Evolutionary conservation across 805 yeast species (phyloP).

Genomic region (Kluyveromyces dobzhanskii): DNA sequence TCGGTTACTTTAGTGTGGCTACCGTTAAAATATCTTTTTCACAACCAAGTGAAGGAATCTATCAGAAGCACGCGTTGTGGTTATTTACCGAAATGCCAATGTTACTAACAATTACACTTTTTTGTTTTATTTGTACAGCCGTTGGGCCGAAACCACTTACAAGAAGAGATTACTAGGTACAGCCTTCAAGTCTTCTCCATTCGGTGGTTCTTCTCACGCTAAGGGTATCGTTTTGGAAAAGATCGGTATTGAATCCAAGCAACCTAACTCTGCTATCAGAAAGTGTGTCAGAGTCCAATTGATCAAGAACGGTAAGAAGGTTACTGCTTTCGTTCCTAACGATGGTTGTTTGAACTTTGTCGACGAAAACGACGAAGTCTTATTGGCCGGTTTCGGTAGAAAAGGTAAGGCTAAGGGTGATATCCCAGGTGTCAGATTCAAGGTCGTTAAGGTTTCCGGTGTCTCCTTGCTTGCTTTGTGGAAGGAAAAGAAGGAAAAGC

Average conservation of each 20-base stretch:
- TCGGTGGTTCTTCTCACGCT: conserved; percentile 99
- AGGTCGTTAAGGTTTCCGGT: conserved; percentile 99
- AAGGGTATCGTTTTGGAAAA: conserved; percentile 99
- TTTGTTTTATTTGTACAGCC: conserved; percentile 37
- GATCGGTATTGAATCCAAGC: conserved; percentile 99
- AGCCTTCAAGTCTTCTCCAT: conserved; percentile 99
- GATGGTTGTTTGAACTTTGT: conserved; percentile 99
- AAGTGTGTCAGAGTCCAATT: conserved; percentile 99
- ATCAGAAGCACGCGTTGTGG: too few relatives aligned
- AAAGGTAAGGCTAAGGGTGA: conserved; percentile 99
- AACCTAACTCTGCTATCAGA: conserved; percentile 99
- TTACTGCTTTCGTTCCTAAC: conserved; percentile 99
- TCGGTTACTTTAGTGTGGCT: too few relatives aligned
- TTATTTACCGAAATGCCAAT: not conserved
- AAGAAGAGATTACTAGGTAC: conserved; percentile 99
- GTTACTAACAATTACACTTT: not conserved
- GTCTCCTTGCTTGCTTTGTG: conserved; percentile 98
- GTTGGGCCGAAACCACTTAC: conserved; percentile 99
- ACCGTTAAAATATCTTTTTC: too few relatives aligned
- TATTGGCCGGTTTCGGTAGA: conserved; percentile 99
- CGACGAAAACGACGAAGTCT: conserved; percentile 99
- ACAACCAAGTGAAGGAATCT: too few relatives aligned
- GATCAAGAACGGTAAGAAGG: conserved; percentile 99
- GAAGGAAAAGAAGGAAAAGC: conserved; percentile 99
- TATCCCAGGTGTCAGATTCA: conserved; percentile 99